Evolutionary conservation across 2,329 filamentous ascomycete species (phyloP).

Genomic region (Colletotrichum euphorbiae): DNA sequence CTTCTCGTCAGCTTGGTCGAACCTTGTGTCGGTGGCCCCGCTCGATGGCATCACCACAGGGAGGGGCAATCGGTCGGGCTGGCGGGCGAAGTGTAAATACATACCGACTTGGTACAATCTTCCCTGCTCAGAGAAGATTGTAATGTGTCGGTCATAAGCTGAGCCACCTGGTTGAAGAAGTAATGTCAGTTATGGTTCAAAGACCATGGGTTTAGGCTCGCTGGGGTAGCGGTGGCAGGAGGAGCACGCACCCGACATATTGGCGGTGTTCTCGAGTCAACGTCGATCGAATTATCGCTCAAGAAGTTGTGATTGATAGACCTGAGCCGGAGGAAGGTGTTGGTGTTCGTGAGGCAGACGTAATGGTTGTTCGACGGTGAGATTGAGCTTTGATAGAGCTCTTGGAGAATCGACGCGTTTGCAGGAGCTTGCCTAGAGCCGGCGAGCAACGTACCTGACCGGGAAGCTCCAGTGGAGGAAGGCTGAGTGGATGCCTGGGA

Average conservation of each 20-base stretch:
- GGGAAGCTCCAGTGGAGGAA: conserved; percentile 46
- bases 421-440: conserved; percentile 61
- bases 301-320: conserved; percentile 42
- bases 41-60: conserved; percentile 36
- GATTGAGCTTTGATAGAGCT: conserved; percentile 41
- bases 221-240: conserved; percentile 13
- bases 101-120: conserved; percentile 99
- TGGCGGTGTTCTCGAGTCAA: conserved; percentile 46
- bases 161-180: conserved; percentile 71
- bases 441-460: conserved; percentile 18
- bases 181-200: conserved; percentile 45
- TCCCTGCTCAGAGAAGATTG: conserved; percentile 99
- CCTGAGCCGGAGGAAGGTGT: conserved; percentile 27
- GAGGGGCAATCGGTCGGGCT: conserved; percentile 30
- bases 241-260: conserved; percentile 63
- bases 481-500: conserved; percentile 50
- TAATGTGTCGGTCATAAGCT: conserved; percentile 98
- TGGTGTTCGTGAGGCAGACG: conserved; percentile 43
- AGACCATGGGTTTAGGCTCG: conserved; percentile 34
- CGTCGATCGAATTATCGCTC: conserved; percentile 8
- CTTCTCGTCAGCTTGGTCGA: conserved; percentile 42
- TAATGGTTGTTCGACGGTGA: conserved; percentile 37
- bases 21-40: conserved; percentile 21
- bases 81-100: conserved; percentile 52
- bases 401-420: conserved; percentile 53